Evolutionary conservation across 78 protist genomes (phyloP), one percentile per base, ranked within the genome.

Genomic region (Cyanophora paradoxa): DNA sequence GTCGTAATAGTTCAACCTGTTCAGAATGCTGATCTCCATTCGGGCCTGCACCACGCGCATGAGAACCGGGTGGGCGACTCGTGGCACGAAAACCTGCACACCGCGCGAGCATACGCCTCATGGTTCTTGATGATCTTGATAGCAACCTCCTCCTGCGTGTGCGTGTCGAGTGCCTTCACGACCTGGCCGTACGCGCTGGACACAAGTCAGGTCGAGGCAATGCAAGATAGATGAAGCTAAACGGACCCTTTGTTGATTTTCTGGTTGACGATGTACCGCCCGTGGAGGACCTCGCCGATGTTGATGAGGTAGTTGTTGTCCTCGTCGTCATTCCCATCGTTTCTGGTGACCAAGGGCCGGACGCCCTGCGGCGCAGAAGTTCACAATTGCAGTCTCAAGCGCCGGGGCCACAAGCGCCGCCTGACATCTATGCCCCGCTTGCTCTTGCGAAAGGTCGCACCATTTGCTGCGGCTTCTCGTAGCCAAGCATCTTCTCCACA

Each of bases 181-280:
- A 93, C 97, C 46, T 86, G 70, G 46, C 46, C 20, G 20, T 11
- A 8, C 20, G 46, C 46, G 20, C 8, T 8, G 46, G 20, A 8
- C 20, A 4, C 8, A 8, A 41, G 46, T 4, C 46, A 8, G 46
- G 46, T 4, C 46, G 4, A 4, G 46, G 20, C 8, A 8, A 8
- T 8, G 46, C 20, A 4, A 8, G 46, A 8, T 8, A 4, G 46
- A 8, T 8, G 46, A 8, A 11, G 59, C 6, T 96, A 95, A 75
- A 94, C 92, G 41, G 93, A 76, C 11, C 97, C 97, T 67, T 86
- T 90, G 13, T 96, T 96, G 22, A 93, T 57, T 46, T 76, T 50
- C 46, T 63, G 83, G 39, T 41, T 22, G 5, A 92, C 86, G 22
- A 36, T 59, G 77, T 90, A 93, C 24, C 92, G 69, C 37, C 73